phyloP scores from a whole-genome alignment of 768 basidiomycete genomes.

The Rhizopogon salebrosus region DNA sequence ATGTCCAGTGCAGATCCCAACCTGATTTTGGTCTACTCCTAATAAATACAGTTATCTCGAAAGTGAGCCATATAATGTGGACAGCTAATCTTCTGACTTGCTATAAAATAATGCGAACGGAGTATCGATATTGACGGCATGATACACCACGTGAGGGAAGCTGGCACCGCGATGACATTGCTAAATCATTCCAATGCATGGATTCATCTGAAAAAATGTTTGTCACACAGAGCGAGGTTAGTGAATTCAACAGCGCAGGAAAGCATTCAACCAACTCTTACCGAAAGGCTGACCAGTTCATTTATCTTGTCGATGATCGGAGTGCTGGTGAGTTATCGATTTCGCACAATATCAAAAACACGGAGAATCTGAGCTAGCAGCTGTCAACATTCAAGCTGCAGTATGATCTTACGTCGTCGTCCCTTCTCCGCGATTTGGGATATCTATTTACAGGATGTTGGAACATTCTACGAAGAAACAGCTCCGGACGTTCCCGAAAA shows the following conservation, averaged over 20 bases:
- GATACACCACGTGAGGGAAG: not conserved
- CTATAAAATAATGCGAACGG: not conserved
- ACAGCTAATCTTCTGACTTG: not conserved
- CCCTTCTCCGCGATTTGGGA: no score
- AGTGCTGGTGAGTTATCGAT: not conserved
- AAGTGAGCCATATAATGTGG: not conserved
- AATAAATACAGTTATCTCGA: not conserved
- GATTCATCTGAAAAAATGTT: not conserved
- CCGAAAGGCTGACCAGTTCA: not conserved
- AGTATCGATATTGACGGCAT: not conserved
- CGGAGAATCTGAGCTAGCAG: not conserved
- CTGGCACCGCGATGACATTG: not conserved
- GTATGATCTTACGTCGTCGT: not conserved
- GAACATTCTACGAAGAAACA: not conserved
- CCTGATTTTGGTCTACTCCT: not conserved
- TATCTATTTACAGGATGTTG: not conserved
- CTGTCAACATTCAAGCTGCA: not conserved
- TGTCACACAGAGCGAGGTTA: not conserved
- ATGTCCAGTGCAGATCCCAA: not conserved
- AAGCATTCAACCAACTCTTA: not conserved
- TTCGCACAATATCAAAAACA: not conserved
- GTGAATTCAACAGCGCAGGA: not conserved
- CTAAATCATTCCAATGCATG: not conserved
- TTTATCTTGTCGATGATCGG: not conserved
- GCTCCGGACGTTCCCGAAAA: not conserved